Conservation (phyloP, 345 rosid species). For the Kandelia obovata region DNA sequence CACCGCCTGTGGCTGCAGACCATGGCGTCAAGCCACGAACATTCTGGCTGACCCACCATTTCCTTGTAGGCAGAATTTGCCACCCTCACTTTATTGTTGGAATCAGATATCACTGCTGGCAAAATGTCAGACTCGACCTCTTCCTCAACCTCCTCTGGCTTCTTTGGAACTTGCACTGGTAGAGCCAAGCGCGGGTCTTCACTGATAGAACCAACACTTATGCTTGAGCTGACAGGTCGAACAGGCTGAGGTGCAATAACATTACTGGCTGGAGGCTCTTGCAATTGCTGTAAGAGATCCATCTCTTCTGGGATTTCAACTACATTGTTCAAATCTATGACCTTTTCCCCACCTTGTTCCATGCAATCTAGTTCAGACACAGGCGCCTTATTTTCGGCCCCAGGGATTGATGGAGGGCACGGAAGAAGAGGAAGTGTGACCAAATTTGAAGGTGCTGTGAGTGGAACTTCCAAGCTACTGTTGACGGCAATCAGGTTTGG, state of each 20-base stretch:
- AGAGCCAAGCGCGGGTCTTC: conserved; percentile 19
- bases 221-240: conserved; percentile 76
- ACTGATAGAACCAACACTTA: conserved; percentile 57
- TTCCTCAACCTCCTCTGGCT: conserved; percentile 66
- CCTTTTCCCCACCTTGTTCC: conserved; percentile 25
- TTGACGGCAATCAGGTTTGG: conserved; percentile 26
- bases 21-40: conserved; percentile 79
- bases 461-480: conserved; percentile 26
- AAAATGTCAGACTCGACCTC: conserved; percentile 66
- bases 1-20: conserved; percentile 24
- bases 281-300: conserved; percentile 58
- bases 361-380: conserved; percentile 32
- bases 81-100: conserved; percentile 70
- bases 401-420: conserved; percentile 33
- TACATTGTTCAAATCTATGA: conserved; percentile 56
- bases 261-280: conserved; percentile 30
- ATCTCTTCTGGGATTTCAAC: conserved; percentile 56
- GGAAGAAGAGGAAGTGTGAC: conserved; percentile 81
- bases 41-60: conserved; percentile 97
- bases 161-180: conserved; percentile 32
- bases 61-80: conserved; percentile 89
- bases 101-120: conserved; percentile 73
- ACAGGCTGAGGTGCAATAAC: conserved; percentile 67
- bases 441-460: conserved; percentile 34
- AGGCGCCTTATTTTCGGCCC: conserved; percentile 12